phyloP scores from a whole-genome alignment of 1,139 yeast genomes.

The Sugiyamaella japonica region DNA sequence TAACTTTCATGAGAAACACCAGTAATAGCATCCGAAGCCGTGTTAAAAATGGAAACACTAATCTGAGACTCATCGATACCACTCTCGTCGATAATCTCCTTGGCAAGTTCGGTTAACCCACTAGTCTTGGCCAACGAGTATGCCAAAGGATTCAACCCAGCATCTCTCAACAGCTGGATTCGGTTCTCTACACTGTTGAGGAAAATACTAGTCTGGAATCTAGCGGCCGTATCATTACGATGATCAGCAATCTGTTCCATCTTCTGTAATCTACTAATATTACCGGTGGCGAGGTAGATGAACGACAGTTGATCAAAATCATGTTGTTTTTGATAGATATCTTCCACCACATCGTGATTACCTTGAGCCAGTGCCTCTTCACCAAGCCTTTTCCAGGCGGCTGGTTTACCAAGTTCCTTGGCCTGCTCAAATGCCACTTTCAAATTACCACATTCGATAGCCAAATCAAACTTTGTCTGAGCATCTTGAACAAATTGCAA shows the following conservation, averaged over 20 bases:
- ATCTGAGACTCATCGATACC: slow-evolving; percentile 61
- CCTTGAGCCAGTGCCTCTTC: slow-evolving; percentile 90
- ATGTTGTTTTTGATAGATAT: slow-evolving; percentile 84
- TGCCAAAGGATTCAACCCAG: slow-evolving; percentile 86
- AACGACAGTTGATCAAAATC: slow-evolving; percentile 87
- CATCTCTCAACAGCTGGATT: slow-evolving; percentile 68
- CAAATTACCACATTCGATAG: slow-evolving; percentile 89
- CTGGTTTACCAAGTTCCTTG: slow-evolving; percentile 62
- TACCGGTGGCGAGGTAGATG: slow-evolving; percentile 83
- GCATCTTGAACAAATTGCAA: slow-evolving; percentile 96
- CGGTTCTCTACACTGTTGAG: slow-evolving; percentile 74
- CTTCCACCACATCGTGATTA: slow-evolving; percentile 79
- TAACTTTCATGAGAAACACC: slow-evolving; percentile 50
- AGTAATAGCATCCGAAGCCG: slow-evolving; percentile 45
- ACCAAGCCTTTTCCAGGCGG: slow-evolving; percentile 80
- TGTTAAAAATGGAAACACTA: slow-evolving; percentile 49
- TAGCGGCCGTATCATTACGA: slow-evolving; percentile 77
- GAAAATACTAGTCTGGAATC: slow-evolving; percentile 81
- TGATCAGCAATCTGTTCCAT: slow-evolving; percentile 91
- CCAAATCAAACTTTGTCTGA: slow-evolving; percentile 92
- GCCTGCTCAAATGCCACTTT: slow-evolving; percentile 90
- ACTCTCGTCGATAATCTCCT: slow-evolving; percentile 66
- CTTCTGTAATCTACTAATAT: slow-evolving; percentile 65
- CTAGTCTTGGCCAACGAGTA: slow-evolving; percentile 89
- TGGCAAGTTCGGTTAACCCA: slow-evolving; percentile 75